Evolutionary conservation across 306 rosid species (phyloP), one percentile per base, ranked within the genome.

Genomic region (Cicer arietinum): DNA sequence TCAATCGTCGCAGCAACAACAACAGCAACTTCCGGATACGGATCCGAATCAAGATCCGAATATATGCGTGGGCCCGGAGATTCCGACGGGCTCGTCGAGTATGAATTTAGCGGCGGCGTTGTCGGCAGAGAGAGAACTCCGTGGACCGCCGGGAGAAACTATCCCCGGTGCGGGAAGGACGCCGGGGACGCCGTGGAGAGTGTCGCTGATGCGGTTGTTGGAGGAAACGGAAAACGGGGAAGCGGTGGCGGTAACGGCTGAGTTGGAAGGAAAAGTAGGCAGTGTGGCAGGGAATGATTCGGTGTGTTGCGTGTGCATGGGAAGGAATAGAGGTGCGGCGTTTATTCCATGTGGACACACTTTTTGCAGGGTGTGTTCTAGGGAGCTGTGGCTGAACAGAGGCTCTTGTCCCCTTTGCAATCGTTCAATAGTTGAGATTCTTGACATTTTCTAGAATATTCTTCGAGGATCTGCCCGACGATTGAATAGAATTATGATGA

Each of bases 231-330:
- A 89, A 35, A 85, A 83, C 2, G 69, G 88, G 0, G 88, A 75
- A 0, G 50, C 12, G 58, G 69, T 20, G 53, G 76, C 13, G 65
- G 45, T 2, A 25, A 25, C 35, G 25, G 22, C 30, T 35, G 65
- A 10, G 81, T 73, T 10, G 45, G 82, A 71, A 42, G 79, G 67
- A 18, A 79, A 35, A 4, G 86, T 58, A 0, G 14, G 30, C 2
- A 84, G 41, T 42, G 7, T 0, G 22, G 37, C 11, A 79, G 89
- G 91, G 10, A 86, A 37, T 73, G 94, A 90, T 86, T 73, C 79
- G 45, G 86, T 92, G 95, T 93, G 98, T 80, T 90, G 98, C 93
- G 97, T 93, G 90, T 90, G 98, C 86, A 90, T 93, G 96, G 89
- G 88, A 10, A 84, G 95, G 85, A 85, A 86, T 74, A 93, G 90